Base-by-base conservation (phyloP, 805 yeast species). In the Metschnikowia vanudenii region DNA sequence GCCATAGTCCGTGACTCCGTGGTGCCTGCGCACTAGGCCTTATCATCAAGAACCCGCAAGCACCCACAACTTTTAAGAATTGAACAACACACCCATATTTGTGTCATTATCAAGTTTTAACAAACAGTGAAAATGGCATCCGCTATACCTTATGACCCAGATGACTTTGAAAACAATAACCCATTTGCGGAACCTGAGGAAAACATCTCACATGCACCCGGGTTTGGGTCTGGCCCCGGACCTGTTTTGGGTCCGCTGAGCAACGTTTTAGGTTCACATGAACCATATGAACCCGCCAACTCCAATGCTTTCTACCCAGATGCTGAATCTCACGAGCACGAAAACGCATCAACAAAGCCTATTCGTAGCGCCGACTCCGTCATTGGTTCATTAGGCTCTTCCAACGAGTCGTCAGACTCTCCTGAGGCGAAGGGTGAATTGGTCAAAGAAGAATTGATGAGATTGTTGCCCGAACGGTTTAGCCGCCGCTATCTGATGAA, bases 381-480 rank as follows among this genome's bases (percentile, higher is more conserved):
- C 29, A 22, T 3, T 12, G 35, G 20, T 3, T 20, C 32, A 2
- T 28, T 17, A 11, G 37, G n/a, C 10, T 20, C 18, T 16, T 31
- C 5, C 22, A 18, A 9, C 3, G 17, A n/a, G 4, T 30, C n/a
- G n/a, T 13, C 33, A 1, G 35, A 18, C 13, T n/a, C 33, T 29
- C 36, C 26, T 30, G 20, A 41, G 24, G 13, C 46, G 18, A 35
- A 37, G 18, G 52, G 52, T 26, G 39, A 47, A 28, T 65, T 76
- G 8, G 64, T 73, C 1, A 70, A 66, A 16, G 61, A 62, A 7
- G 81, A 78, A 46, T 53, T 79, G 32, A 69, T 71, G 45, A 67
- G 62, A 51, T 68, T 74, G 41, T 49, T 80, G 11, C 84, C 84
- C 1, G 84, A 80, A 54, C 59, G 84, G 51, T 68, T 71, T 50